phyloP scores from a whole-genome alignment of 768 basidiomycete species.

The Pleurotus eryngii region DNA sequence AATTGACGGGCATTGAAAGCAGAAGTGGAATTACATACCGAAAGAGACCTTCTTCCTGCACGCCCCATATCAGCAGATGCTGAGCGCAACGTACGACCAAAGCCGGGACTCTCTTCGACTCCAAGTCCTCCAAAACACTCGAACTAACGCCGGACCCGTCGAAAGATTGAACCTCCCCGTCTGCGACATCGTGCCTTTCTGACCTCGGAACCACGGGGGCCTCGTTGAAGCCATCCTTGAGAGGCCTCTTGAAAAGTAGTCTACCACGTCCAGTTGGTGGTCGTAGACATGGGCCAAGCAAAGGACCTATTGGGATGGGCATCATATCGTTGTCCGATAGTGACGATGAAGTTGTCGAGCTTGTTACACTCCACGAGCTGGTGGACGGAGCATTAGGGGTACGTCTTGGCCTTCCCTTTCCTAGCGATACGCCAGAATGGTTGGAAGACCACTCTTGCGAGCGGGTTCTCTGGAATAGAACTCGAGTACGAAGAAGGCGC shows the following conservation, averaged over 20 bases:
- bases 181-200: conserved; percentile 7
- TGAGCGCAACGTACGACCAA: conserved; percentile 80
- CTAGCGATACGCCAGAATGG: conserved; percentile 23
- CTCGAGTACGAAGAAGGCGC: conserved; percentile 36
- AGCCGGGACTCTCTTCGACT: conserved; percentile 61
- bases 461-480: conserved; percentile 22
- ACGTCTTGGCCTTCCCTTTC: conserved; percentile 40
- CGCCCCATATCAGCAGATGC: conserved; percentile 77
- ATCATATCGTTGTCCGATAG: conserved; percentile 51
- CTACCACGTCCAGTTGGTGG: conserved; percentile 40
- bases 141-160: conserved; percentile 16
- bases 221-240: conserved; percentile 52
- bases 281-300: conserved; percentile 55
- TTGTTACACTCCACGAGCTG: conserved; percentile 50
- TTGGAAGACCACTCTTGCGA: conserved; percentile 38
- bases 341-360: conserved; percentile 38
- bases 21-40: conserved; percentile 44
- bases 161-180: conserved; percentile 13
- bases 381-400: conserved; percentile 58
- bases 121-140: conserved; percentile 34
- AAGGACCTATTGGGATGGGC: conserved; percentile 38
- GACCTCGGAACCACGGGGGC: conserved; percentile 43
- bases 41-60: conserved; percentile 85
- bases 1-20: conserved; percentile 6
- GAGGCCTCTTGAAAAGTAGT: conserved; percentile 64